Evolutionary conservation across 768 basidiomycete species (phyloP), one percentile per base, ranked within the genome.

Genomic region (Collybia sp.): DNA sequence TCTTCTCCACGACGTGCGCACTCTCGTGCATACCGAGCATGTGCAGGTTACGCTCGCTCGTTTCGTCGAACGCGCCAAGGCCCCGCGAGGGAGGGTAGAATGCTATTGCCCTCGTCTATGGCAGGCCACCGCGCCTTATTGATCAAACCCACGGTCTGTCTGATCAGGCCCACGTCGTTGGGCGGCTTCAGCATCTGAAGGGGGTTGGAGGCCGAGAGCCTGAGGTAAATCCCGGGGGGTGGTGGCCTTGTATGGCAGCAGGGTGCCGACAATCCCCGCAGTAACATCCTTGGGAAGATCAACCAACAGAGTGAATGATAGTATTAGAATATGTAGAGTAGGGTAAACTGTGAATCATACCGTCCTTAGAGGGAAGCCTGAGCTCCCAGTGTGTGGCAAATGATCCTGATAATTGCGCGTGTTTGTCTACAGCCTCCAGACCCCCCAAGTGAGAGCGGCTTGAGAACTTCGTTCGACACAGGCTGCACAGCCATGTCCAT

Each of bases 21-120:
- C 83, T 83, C 4, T 96, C 96, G 71, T 98, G 96, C 96, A 98
- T 97, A 47, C 95, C 95, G 45, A 99, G 80, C 95, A 98, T 98
- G 65, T 96, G 93, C 60, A 99, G 68, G 53, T 86, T 85, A 65
- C 77, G 82, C 32, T 84, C 81, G 64, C 91, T 79, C 43, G 76
- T 80, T 74, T 99, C 96, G 67, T 98, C 93, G 60, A 89, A 99
- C 2, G 88, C 85, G 50, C 96, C 96, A 37, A 99, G 83, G 46
- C 95, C 96, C 59, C 95, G 94, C 10, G 13, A 85, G 79, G 0
- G 84, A 86, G 8, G 86, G 82, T 43, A 97, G 80, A 31, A 98
- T 76, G 46, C 95, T 96, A 44, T 91, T 82, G 13, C 95, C 95
- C 10, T 90, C 91, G 66, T 96, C 97, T 59, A 99, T 83, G 55